These are phyloP conservation scores for Lepidium africanum DNA, from an alignment of 345 rosid species.

Conservation along the genomic window DNA sequence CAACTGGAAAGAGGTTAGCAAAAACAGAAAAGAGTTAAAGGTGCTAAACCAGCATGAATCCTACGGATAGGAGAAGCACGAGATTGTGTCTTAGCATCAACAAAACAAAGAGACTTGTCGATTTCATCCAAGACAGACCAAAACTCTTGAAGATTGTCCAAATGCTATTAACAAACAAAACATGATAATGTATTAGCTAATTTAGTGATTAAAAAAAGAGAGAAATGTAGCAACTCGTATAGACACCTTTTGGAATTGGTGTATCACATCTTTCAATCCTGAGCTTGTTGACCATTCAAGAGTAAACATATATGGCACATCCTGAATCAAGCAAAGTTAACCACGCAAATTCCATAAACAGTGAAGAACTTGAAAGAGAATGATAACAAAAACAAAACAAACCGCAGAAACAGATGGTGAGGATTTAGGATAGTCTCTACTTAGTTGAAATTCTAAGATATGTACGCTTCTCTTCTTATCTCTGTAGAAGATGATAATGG, in stretches of 20 bases:
- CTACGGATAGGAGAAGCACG: constrained; percentile 39
- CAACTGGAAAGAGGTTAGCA: neutral
- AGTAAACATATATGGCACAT: constrained; percentile 53
- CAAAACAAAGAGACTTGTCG: constrained; percentile 55
- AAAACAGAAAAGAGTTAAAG: neutral
- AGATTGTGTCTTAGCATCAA: constrained; percentile 37
- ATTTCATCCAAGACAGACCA: constrained; percentile 78
- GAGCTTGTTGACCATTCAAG: constrained; percentile 52
- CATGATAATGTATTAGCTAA: neutral
- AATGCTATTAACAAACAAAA: constrained; percentile 39
- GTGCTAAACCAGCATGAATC: constrained; percentile 43
- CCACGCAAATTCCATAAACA: neutral
- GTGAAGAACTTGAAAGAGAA: neutral
- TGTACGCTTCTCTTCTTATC: constrained; percentile 56
- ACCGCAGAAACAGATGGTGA: constrained; percentile 75
- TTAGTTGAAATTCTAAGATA: constrained; percentile 49
- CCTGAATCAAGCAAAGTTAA: constrained; percentile 31
- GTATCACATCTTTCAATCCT: constrained; percentile 54
- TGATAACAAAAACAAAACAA: constrained; percentile 11
- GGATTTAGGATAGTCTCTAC: constrained; percentile 42
- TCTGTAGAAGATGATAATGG: constrained; percentile 27
- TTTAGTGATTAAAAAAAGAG: neutral
- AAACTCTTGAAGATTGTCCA: constrained; percentile 58
- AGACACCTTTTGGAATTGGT: constrained; percentile 52
- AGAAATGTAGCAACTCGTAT: neutral